phyloP scores from a whole-genome alignment of 2,329 filamentous ascomycete genomes.

The Aspergillus phoenicis region DNA sequence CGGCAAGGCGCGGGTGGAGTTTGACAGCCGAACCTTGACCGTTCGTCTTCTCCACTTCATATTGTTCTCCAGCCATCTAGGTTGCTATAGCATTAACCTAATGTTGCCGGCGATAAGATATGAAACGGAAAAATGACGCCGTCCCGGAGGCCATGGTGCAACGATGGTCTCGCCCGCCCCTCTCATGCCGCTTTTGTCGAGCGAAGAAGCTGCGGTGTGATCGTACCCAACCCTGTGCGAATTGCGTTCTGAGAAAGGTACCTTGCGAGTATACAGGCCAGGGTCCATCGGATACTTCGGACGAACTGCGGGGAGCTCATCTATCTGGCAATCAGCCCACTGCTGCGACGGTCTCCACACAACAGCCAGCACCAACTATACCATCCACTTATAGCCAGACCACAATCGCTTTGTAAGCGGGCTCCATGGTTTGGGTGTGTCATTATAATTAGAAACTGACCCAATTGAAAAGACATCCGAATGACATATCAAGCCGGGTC shows the following conservation, averaged over 20 bases:
- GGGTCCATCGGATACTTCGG: background rate
- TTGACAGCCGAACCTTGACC: background rate
- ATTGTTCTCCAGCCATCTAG: background rate
- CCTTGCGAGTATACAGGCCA: conserved; percentile 22
- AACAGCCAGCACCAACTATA: background rate
- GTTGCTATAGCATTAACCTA: background rate
- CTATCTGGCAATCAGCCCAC: background rate
- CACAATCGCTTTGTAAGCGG: background rate
- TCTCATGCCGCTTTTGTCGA: conserved; percentile 26
- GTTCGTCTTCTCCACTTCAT: background rate
- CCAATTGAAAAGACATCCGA: background rate
- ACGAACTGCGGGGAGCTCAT: background rate
- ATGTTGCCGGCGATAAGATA: background rate
- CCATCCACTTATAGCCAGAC: background rate
- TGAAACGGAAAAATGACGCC: conserved; percentile 4
- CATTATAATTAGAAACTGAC: background rate
- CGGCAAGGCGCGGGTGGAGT: background rate
- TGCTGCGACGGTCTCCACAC: background rate
- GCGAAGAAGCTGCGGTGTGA: conserved; percentile 29
- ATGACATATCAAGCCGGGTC: background rate
- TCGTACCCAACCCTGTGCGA: conserved; percentile 27
- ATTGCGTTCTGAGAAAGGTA: conserved; percentile 22
- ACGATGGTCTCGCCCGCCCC: conserved; percentile 15
- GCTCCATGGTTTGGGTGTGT: background rate
- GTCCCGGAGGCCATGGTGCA: conserved; percentile 7